Evolutionary conservation across 192 early-diverging fungal genomes (phyloP).

Genomic region (Obelidium mucronatum): DNA sequence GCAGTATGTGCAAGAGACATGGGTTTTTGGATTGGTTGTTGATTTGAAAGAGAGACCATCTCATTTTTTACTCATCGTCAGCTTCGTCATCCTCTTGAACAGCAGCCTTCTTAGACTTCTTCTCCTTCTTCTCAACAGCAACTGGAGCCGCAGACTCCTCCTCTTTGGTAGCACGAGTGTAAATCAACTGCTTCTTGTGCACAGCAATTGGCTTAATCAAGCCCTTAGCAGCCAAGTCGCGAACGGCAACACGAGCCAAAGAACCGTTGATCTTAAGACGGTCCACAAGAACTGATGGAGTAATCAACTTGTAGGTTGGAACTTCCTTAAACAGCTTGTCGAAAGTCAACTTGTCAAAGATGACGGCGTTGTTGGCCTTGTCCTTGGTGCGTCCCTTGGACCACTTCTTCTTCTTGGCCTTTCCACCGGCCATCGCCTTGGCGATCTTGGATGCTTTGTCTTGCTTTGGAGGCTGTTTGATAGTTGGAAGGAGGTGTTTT

Average conservation of each 20-base stretch:
- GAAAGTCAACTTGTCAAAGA: constrained; percentile 96
- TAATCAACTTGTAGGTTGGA: constrained; percentile 99
- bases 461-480: constrained; percentile 28
- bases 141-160: constrained; percentile 31
- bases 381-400: constrained; percentile 99
- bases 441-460: constrained; percentile 39
- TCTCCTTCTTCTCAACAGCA: constrained; percentile 23
- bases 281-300: constrained; percentile 97
- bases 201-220: constrained; percentile 89
- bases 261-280: constrained; percentile 98
- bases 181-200: constrained; percentile 86
- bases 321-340: constrained; percentile 99
- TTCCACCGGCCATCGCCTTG: constrained; percentile 36
- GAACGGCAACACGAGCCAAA: constrained; percentile 93
- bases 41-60: no score
- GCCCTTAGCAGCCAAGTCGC: constrained; percentile 91
- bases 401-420: constrained; percentile 88
- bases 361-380: constrained; percentile 99
- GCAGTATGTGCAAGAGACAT: no score
- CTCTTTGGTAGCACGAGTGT: constrained; percentile 66
- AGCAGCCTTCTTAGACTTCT: constrained; percentile 22
- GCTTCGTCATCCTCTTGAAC: constrained; percentile 37
- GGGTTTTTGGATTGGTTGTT: no score
- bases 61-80: constrained; percentile 41
- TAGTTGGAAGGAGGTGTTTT: background rate